Conservation (phyloP, 176 grass and related monocot species). For the Musa beccarii region DNA sequence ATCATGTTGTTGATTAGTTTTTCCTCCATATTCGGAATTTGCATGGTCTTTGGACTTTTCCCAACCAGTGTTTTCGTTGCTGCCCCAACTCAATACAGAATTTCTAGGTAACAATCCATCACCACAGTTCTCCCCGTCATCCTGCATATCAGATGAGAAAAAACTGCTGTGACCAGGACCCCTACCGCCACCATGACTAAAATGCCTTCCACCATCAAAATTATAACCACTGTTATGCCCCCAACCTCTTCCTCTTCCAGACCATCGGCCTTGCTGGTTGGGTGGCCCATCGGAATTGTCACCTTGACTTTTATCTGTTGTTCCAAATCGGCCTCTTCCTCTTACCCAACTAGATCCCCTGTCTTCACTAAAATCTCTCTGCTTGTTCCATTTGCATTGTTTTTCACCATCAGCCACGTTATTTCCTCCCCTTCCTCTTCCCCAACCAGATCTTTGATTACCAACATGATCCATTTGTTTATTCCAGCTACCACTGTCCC, state of each 20-base stretch:
- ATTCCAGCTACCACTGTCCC: not conserved
- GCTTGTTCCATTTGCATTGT: not conserved
- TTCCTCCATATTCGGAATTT: too few species aligned
- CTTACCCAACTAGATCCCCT: constrained; percentile 2
- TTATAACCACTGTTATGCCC: not conserved
- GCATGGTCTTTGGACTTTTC: too few species aligned
- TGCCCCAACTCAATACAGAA: not conserved
- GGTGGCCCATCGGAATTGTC: not conserved
- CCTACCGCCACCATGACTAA: not conserved
- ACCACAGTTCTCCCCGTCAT: not conserved
- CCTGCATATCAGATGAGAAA: not conserved
- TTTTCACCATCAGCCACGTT: not conserved
- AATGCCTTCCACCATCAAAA: too few species aligned
- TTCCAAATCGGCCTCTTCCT: not conserved
- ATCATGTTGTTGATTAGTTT: too few species aligned
- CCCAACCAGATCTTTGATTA: not conserved
- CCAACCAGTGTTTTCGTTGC: not conserved
- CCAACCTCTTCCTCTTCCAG: not conserved
- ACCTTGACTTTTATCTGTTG: not conserved
- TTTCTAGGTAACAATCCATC: not conserved
- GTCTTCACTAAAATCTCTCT: not conserved
- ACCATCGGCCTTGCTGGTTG: not conserved
- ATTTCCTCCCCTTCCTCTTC: constrained; percentile 8
- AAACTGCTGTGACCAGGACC: not conserved
- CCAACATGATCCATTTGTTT: not conserved